Conservation (phyloP, 441 rosid species). For the Macaranga tanarius region DNA sequence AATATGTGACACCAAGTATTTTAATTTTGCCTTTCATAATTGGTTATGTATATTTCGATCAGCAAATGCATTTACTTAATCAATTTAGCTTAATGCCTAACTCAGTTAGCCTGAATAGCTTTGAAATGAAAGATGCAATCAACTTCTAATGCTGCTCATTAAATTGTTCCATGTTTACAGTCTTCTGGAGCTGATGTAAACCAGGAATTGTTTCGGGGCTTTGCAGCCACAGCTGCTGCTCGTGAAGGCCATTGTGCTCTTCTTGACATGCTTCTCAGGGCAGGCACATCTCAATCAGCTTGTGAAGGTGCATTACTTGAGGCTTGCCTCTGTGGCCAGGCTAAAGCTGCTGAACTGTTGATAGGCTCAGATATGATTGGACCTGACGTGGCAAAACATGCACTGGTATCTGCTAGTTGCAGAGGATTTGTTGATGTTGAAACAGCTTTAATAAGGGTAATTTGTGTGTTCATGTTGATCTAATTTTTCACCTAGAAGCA, state of each 20-base stretch:
- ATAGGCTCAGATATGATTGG: slow-evolving; percentile 37
- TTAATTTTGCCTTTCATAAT: neutral
- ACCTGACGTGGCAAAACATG: slow-evolving; percentile 29
- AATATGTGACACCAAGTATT: no score
- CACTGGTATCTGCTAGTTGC: slow-evolving; percentile 39
- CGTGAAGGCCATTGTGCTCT: slow-evolving; percentile 36
- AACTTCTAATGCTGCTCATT: neutral
- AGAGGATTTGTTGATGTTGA: slow-evolving; percentile 33
- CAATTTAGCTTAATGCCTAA: neutral
- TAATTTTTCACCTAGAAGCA: neutral
- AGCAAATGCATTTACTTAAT: neutral
- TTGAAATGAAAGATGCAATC: neutral
- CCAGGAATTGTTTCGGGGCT: slow-evolving; percentile 39
- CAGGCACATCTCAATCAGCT: slow-evolving; percentile 36
- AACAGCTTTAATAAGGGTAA: slow-evolving; percentile 28
- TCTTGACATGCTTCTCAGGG: slow-evolving; percentile 41
- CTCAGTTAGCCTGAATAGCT: neutral
- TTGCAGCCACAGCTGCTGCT: slow-evolving; percentile 44
- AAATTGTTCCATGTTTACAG: slow-evolving; percentile 16
- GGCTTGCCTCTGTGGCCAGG: slow-evolving; percentile 38
- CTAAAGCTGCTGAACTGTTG: slow-evolving; percentile 32
- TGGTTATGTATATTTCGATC: neutral
- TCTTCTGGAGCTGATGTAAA: slow-evolving; percentile 41
- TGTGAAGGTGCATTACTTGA: slow-evolving; percentile 37
- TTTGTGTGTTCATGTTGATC: neutral